Conservation (phyloP, 106 monocot species). For the Ottelia alismoides region DNA sequence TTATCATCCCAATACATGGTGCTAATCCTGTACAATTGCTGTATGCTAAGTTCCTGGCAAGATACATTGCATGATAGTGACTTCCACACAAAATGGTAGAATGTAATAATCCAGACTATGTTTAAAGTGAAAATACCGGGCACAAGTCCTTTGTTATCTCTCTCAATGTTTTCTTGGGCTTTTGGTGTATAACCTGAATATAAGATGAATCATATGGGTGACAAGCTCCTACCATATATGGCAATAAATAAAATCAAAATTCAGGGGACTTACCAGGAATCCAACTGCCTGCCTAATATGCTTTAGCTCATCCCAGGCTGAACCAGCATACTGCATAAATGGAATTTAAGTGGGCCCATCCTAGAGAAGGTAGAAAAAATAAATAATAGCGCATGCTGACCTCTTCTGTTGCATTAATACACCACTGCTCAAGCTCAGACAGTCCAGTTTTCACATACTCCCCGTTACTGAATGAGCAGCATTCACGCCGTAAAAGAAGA, state of each 20-base stretch:
- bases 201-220: background rate
- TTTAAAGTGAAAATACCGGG: conserved; percentile 22
- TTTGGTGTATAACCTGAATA: conserved; percentile 40
- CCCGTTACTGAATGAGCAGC: conserved; percentile 74
- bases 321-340: conserved; percentile 38
- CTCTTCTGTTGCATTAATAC: conserved; percentile 55
- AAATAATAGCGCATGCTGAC: no score
- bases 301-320: conserved; percentile 57
- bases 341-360: no score
- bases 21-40: conserved; percentile 53
- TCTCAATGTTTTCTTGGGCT: conserved; percentile 33
- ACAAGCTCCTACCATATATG: no score
- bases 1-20: conserved; percentile 69
- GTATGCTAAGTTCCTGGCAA: conserved; percentile 46
- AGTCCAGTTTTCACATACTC: conserved; percentile 72
- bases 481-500: conserved; percentile 58
- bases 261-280: conserved; percentile 28
- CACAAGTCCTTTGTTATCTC: conserved; percentile 70
- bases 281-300: conserved; percentile 62
- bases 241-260: background rate
- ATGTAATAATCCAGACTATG: background rate
- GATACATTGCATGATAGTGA: background rate
- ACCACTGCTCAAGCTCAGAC: conserved; percentile 57
- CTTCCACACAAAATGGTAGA: background rate
- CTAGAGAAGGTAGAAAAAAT: no score